Evolutionary conservation across 441 rosid genomes (phyloP).

Genomic region (Macaranga tanarius): DNA sequence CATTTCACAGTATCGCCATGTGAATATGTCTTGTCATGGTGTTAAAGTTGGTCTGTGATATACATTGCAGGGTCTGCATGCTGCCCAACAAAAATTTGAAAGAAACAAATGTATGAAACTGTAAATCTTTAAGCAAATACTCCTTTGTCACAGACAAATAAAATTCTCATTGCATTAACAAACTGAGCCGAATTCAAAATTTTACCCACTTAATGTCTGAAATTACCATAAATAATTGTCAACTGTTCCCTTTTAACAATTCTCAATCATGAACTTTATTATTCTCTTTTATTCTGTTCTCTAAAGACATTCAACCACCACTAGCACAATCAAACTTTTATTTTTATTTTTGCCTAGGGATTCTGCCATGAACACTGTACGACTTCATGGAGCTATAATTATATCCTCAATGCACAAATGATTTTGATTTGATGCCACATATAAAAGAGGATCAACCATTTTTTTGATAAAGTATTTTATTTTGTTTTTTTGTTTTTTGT

Average conservation of each 20-base stretch:
- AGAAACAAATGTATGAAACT: background rate
- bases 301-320: slow-evolving; percentile 30
- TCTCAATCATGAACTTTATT: slow-evolving; percentile 25
- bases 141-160: background rate
- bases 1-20: slow-evolving; percentile 5
- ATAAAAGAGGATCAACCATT: background rate
- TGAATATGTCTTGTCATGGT: slow-evolving; percentile 21
- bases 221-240: slow-evolving; percentile 14
- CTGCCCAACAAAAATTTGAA: background rate
- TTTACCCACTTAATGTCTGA: background rate
- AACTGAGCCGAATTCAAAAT: background rate
- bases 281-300: slow-evolving; percentile 17
- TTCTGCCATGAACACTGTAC: slow-evolving; percentile 37
- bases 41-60: background rate
- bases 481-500: no score
- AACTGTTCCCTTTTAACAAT: slow-evolving; percentile 21
- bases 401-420: slow-evolving; percentile 27
- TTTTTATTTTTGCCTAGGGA: slow-evolving; percentile 32
- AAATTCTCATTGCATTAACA: no score
- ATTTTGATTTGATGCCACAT: slow-evolving; percentile 41
- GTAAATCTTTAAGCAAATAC: background rate
- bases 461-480: no score
- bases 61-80: background rate
- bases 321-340: slow-evolving; percentile 28
- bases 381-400: slow-evolving; percentile 24